A percentile compares a stretch with the other conserved stretches of the same genome.
phyloP scores from a whole-genome alignment of 78 protist species.

The Pigoraptor vietnamica region DNA sequence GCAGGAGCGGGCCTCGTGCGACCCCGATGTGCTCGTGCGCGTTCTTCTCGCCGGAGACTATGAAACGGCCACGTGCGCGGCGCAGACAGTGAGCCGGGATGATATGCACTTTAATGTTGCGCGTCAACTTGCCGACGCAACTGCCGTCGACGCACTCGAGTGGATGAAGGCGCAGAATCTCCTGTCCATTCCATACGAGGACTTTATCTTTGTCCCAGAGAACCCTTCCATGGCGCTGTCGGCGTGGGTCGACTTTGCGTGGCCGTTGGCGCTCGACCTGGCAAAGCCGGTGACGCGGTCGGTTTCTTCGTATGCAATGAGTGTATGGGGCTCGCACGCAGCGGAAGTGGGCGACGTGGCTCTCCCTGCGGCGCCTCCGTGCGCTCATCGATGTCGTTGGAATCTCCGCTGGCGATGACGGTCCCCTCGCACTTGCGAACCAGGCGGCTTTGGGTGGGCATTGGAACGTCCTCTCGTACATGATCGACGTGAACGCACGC shows the following conservation, averaged over 20 bases:
- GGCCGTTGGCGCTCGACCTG: neutral
- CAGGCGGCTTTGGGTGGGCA: neutral
- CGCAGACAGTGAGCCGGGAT: no score
- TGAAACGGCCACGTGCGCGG: no score
- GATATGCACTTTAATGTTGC: no score
- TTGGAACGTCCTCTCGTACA: neutral
- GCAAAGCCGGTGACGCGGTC: neutral
- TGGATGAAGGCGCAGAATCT: neutral
- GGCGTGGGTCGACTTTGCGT: neutral
- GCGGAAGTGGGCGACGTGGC: neutral
- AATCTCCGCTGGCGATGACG: neutral
- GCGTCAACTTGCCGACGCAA: no score
- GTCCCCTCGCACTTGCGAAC: neutral
- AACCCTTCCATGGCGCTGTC: no score
- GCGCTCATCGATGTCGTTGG: neutral
- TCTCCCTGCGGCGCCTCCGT: neutral
- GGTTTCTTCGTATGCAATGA: neutral
- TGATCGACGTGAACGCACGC: neutral
- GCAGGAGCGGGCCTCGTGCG: neutral
- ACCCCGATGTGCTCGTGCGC: no score
- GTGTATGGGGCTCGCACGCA: neutral
- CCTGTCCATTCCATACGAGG: neutral
- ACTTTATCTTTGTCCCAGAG: no score
- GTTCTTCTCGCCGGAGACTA: no score
- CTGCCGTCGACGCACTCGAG: no score